Evolutionary conservation across 495 filamentous ascomycete genomes (phyloP).

Genomic region (Sphaerosporella brunnea): DNA sequence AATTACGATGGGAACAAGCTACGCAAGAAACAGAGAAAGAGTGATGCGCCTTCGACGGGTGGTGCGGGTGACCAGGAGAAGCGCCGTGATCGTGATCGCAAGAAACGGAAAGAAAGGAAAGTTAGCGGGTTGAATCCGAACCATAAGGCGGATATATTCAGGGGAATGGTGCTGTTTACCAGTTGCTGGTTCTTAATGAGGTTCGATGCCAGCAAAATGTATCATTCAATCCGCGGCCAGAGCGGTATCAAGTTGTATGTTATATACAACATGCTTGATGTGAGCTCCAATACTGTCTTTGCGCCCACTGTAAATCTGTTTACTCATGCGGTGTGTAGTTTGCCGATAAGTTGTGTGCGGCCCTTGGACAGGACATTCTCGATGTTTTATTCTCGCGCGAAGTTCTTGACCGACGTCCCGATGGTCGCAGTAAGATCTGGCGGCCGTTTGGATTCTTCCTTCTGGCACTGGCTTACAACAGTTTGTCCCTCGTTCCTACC

Average conservation of each 20-base stretch:
- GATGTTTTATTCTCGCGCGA: constrained; percentile 90
- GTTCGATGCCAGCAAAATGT: constrained; percentile 93
- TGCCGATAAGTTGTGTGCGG: constrained; percentile 69
- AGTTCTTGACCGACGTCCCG: constrained; percentile 67
- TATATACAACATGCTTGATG: constrained; percentile 92
- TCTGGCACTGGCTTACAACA: constrained; percentile 57
- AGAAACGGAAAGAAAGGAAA: constrained; percentile 30
- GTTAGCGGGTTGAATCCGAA: constrained; percentile 65
- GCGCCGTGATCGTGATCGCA: neutral
- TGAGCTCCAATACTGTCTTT: constrained; percentile 15
- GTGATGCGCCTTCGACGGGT: too few relatives aligned
- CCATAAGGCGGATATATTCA: constrained; percentile 89
- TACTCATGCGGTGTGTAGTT: constrained; percentile 28
- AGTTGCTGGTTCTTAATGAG: constrained; percentile 76
- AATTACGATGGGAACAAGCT: constrained; percentile 9
- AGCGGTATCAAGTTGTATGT: constrained; percentile 96
- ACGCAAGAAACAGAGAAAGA: constrained; percentile 1
- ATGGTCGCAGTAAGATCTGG: constrained; percentile 83
- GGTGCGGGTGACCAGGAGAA: constrained; percentile 3
- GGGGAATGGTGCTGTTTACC: constrained; percentile 64
- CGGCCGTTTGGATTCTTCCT: constrained; percentile 82
- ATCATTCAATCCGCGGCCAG: constrained; percentile 91
- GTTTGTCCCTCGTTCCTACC: constrained; percentile 9
- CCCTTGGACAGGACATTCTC: constrained; percentile 85
- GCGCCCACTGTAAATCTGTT: neutral